These are phyloP conservation scores for Blastocystis sp. DNA, from an alignment of 352 stramenopile genomes.

Conservation along the genomic window DNA sequence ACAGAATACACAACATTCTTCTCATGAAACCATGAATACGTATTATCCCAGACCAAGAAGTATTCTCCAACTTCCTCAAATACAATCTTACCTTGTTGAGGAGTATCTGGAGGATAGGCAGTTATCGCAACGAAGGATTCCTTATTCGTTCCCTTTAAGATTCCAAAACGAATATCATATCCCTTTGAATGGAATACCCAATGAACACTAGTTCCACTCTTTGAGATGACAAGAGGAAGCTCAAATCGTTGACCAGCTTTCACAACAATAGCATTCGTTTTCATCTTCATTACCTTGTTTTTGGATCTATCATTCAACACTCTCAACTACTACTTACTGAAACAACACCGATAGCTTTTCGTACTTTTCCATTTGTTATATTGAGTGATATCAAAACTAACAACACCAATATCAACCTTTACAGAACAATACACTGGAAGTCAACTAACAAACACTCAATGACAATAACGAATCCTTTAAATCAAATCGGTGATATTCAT, in stretches of 20 bases:
- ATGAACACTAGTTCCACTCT: neutral
- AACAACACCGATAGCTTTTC: neutral
- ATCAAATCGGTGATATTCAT: conserved; percentile 82
- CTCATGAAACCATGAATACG: conserved; percentile 23
- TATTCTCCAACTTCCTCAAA: neutral
- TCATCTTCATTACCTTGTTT: conserved; percentile 22
- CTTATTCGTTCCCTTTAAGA: neutral
- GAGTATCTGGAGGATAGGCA: neutral
- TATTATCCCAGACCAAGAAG: conserved; percentile 43
- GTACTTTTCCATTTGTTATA: neutral
- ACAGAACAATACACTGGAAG: neutral
- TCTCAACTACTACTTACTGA: neutral
- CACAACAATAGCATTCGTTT: neutral
- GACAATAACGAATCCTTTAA: neutral
- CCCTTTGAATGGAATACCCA: conserved; percentile 1
- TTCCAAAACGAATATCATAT: conserved; percentile 48
- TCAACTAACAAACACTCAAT: neutral
- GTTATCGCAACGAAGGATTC: neutral
- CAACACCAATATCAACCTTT: neutral
- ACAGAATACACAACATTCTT: conserved; percentile 27
- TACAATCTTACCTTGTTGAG: neutral
- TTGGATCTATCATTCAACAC: neutral
- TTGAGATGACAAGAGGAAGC: conserved; percentile 18
- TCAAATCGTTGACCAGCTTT: neutral
- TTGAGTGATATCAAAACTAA: neutral